phyloP scores from a whole-genome alignment of 176 grass and related monocot genomes.

The Olyra latifolia region DNA sequence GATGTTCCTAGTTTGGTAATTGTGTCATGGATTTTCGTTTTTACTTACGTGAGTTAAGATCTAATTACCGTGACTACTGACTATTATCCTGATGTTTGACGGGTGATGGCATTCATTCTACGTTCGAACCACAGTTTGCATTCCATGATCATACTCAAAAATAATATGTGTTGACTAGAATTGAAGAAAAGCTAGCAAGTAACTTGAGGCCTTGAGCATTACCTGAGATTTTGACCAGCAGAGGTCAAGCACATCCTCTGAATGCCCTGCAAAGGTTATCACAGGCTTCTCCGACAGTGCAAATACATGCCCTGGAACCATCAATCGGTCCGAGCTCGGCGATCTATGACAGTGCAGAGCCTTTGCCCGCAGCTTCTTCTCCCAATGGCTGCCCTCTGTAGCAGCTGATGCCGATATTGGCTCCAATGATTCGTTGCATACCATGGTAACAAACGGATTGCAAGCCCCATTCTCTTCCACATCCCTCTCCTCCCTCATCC shows the following conservation, averaged over 20 bases:
- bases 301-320: conserved; percentile 82
- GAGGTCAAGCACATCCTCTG: conserved; percentile 89
- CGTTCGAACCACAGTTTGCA: neutral
- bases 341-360: conserved; percentile 38
- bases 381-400: conserved; percentile 47
- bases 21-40: neutral
- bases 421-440: conserved; percentile 47
- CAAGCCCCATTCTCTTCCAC: conserved; percentile 48
- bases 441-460: conserved; percentile 47
- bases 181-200: conserved; percentile 14
- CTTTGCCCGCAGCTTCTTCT: conserved; percentile 63
- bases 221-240: conserved; percentile 98
- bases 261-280: conserved; percentile 84
- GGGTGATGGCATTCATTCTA: neutral
- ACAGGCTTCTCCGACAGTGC: conserved; percentile 85
- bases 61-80: neutral
- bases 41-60: conserved; percentile 1
- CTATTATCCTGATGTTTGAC: conserved; percentile 17
- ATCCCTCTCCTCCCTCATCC: conserved; percentile 34
- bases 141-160: neutral
- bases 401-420: conserved; percentile 15
- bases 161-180: conserved; percentile 23
- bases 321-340: conserved; percentile 52
- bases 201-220: conserved; percentile 24
- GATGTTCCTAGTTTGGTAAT: neutral